A percentile compares a stretch with the other conserved stretches of the same genome.
Conservation (phyloP, 495 filamentous ascomycete species). For the Neurospora intermedia region DNA sequence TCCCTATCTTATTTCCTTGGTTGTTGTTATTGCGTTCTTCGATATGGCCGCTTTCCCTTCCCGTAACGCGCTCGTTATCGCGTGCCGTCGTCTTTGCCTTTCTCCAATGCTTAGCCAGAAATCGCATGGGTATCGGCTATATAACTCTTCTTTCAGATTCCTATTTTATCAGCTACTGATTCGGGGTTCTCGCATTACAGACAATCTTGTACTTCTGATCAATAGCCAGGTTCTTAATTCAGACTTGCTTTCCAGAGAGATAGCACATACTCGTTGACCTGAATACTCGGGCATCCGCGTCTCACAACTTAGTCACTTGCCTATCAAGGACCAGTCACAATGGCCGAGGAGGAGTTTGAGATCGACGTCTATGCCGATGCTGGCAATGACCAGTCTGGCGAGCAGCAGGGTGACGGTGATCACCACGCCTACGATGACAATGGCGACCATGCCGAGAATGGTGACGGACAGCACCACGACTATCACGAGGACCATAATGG, state of each 20-base stretch:
- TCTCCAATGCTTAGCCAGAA: background rate
- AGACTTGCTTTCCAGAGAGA: conserved; percentile 11
- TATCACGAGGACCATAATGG: conserved; percentile 26
- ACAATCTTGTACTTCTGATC: conserved; percentile 25
- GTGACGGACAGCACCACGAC: conserved; percentile 32
- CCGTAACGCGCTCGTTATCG: background rate
- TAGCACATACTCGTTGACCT: conserved; percentile 6
- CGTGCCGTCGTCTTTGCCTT: background rate
- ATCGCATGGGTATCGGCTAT: background rate
- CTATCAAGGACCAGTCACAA: conserved; percentile 6
- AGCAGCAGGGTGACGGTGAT: conserved; percentile 43
- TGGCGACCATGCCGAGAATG: conserved; percentile 40
- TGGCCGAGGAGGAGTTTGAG: conserved; percentile 85
- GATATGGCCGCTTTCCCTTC: conserved; percentile 2
- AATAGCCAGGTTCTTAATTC: conserved; percentile 20
- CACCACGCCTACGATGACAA: conserved; percentile 87
- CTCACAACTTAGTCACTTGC: background rate
- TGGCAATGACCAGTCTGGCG: conserved; percentile 34
- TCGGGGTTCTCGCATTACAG: conserved; percentile 9
- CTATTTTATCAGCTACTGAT: conserved; percentile 15
- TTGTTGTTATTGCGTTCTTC: conserved; percentile 4
- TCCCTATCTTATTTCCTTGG: conserved; percentile 13
- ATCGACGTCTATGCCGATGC: conserved; percentile 97
- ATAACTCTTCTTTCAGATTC: background rate
- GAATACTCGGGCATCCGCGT: background rate